A percentile compares a stretch with the other conserved stretches of the same genome.
Evolutionary conservation across 495 filamentous ascomycete species (phyloP).

Genomic region (Terfezia claveryi): DNA sequence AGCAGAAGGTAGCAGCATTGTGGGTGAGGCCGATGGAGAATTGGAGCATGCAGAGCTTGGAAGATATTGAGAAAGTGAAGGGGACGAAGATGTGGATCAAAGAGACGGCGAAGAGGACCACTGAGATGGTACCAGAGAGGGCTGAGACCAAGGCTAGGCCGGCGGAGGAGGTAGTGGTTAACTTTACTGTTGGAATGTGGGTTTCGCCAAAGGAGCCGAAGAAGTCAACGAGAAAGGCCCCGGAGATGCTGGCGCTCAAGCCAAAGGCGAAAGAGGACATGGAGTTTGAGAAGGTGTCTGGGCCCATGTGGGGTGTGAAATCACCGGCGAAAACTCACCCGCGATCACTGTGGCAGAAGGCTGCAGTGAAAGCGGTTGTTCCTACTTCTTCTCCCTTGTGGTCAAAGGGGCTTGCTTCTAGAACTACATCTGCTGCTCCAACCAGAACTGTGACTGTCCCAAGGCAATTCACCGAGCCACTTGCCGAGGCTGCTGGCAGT

Average conservation of each 20-base stretch:
- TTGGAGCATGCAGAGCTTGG: no score
- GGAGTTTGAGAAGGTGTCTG: slow-evolving; percentile 1
- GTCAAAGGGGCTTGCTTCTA: slow-evolving; percentile 7
- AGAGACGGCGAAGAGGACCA: slow-evolving; percentile 7
- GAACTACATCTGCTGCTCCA: slow-evolving; percentile 12
- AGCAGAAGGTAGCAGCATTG: no score
- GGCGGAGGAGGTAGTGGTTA: slow-evolving; percentile 6
- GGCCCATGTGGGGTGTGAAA: slow-evolving; percentile 8
- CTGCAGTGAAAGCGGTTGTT: not conserved
- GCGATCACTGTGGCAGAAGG: not conserved
- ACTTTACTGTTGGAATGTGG: no score
- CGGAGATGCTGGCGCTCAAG: no score
- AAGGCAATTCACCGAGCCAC: slow-evolving; percentile 4
- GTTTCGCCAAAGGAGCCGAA: no score
- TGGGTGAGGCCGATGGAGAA: no score
- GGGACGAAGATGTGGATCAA: slow-evolving; percentile 4
- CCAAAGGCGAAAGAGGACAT: no score
- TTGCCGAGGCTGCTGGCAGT: slow-evolving; percentile 4
- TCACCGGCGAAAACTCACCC: not conserved
- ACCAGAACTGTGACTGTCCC: slow-evolving; percentile 2
- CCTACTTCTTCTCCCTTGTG: slow-evolving; percentile 6
- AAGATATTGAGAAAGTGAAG: no score
- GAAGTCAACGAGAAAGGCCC: no score
- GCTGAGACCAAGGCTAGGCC: slow-evolving; percentile 6
- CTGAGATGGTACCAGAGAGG: slow-evolving; percentile 6